phyloP scores from a whole-genome alignment of 1,139 yeast species.

The Kodamaea arcana region DNA sequence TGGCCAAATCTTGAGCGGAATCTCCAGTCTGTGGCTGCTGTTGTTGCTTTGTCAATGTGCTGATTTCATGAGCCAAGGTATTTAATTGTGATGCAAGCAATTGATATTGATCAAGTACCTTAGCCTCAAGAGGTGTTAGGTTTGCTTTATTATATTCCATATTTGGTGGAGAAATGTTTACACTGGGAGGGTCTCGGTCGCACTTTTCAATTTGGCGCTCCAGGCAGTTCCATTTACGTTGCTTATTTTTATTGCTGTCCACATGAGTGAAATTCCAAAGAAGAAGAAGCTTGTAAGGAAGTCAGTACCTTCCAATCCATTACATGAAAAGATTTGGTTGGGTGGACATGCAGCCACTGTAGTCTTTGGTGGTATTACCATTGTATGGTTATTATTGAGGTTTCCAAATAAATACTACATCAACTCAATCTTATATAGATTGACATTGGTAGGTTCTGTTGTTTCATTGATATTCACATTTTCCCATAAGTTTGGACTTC shows the following conservation, averaged over 20 bases:
- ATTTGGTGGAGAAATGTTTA: too few relatives aligned
- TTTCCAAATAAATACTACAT: conserved; percentile 42
- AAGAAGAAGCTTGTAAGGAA: conserved; percentile 40
- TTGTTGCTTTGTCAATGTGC: conserved; percentile 21
- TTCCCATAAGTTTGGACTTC: conserved; percentile 53
- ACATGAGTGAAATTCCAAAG: conserved; percentile 10
- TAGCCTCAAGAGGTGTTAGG: conserved; percentile 35
- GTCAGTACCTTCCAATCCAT: conserved; percentile 31
- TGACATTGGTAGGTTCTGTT: conserved; percentile 54
- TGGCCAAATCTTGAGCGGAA: conserved; percentile 32
- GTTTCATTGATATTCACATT: conserved; percentile 52
- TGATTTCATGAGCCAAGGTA: conserved; percentile 30
- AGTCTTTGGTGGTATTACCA: conserved; percentile 46
- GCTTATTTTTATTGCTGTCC: too few relatives aligned
- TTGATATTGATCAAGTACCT: conserved; percentile 47
- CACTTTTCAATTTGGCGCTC: too few relatives aligned
- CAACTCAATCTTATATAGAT: conserved; percentile 47
- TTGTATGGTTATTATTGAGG: conserved; percentile 45
- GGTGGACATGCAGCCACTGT: conserved; percentile 55
- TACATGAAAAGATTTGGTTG: conserved; percentile 54
- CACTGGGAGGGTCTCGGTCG: too few relatives aligned
- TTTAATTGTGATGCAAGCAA: conserved; percentile 39
- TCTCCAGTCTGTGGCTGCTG: conserved; percentile 12
- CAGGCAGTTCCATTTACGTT: too few relatives aligned
- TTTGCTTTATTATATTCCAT: conserved; percentile 29